These are phyloP conservation scores for Hydnum rufescens DNA, from an alignment of 768 basidiomycete genomes.

Conservation along the genomic window DNA sequence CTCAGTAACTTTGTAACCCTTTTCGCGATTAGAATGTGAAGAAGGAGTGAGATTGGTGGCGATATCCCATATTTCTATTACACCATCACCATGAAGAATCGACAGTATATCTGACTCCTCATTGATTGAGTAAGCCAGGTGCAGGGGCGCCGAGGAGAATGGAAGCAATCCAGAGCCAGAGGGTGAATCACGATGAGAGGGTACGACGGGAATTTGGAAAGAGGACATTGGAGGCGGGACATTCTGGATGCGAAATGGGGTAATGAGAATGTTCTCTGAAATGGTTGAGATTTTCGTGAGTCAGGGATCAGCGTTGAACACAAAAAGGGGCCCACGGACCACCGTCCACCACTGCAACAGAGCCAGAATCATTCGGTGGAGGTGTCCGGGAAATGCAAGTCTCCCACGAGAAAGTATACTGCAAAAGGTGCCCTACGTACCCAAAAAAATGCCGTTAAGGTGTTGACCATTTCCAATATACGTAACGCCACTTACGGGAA, in stretches of 20 bases:
- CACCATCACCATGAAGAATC: constrained; percentile 50
- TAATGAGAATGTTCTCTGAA: constrained; percentile 56
- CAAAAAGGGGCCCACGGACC: no score
- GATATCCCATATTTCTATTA: constrained; percentile 49
- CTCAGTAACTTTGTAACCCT: neutral
- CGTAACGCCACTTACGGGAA: constrained; percentile 26
- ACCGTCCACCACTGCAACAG: constrained; percentile 79
- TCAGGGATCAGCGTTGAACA: constrained; percentile 16
- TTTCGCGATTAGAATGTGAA: neutral
- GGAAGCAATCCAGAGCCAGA: constrained; percentile 14
- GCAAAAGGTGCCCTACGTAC: no score
- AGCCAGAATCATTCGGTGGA: constrained; percentile 59
- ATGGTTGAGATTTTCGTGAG: neutral
- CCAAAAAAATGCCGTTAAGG: neutral
- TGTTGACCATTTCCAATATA: neutral
- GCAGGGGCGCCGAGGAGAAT: constrained; percentile 15
- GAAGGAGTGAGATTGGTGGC: constrained; percentile 21
- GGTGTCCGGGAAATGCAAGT: constrained; percentile 38
- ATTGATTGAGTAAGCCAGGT: constrained; percentile 39
- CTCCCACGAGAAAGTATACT: constrained; percentile 47
- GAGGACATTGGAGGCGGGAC: constrained; percentile 98
- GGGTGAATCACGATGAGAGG: neutral
- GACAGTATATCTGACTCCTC: constrained; percentile 44
- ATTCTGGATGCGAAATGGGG: constrained; percentile 85
- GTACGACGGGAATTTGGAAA: constrained; percentile 15